Base-by-base conservation (phyloP, 768 basidiomycete genomes). In the Jaapia argillacea region DNA sequence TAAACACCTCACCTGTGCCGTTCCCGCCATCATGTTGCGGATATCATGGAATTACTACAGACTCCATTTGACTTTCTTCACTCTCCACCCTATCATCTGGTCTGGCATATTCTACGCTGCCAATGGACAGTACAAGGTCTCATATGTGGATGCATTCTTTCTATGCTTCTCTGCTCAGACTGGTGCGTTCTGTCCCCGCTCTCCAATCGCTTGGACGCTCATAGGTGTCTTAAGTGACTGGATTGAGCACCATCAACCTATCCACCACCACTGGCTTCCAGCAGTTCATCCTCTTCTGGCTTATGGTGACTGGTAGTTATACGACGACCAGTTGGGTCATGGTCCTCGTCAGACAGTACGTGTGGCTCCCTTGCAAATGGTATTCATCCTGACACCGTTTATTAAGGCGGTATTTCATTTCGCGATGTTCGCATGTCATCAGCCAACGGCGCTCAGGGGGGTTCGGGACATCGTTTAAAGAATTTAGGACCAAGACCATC, bases 51-150 rank as follows among this genome's bases (percentile, higher is more conserved):
- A 74, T 21, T 79, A 79, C 58, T 79, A 72, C 49, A 63, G 77
- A 6, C 45, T 72, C 5, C 75, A 77, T 39, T 55, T 78, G 6
- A 43, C 62, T 22, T 69, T 68, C 18, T 77, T 78, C 55, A 67
- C 68, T 13, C 49, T 81, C 45, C 58, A 75, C 5, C 84, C 84
- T 2, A 66, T 86, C 24, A 58, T 85, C 39, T 59, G 69, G 22
- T 72, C 76, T 10, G 77, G 63, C 3, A 75, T 89, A 24, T 79
- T 85, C 61, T 86, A 76, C 53, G 81, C 64, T 1, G 71, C 62
- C 27, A 83, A 83, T 60, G 82, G 75, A 1, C 62, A 60, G 13
- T 75, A 64, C 46, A 58, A 58, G 27, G 53, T 79, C 46, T 58
- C 58, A 12, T 82, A 69, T 51, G 42, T 80, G 43, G 79, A 83